Base-by-base conservation (phyloP, 164 flowering plant genomes). In the Saururus chinensis region DNA sequence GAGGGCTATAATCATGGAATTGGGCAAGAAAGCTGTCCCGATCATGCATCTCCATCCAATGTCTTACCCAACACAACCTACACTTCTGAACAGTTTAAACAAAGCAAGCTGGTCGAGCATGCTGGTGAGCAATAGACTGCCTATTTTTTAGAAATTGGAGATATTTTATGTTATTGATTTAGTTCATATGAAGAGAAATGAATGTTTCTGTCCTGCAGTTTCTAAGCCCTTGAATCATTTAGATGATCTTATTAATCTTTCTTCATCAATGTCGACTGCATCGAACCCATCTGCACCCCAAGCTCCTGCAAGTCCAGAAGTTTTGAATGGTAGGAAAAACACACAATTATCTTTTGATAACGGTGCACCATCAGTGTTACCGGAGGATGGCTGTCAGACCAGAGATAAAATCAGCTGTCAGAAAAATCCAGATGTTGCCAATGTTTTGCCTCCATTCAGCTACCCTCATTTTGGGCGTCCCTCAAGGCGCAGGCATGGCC, bases 401-500 rank as follows among this genome's bases (percentile, higher is more conserved):
- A 45, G 17, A 3, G 11, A 45, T 45, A 12, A 3, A 12, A 13
- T 3, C 49, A 45, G 2, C 49, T 7, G 49, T 45, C 17, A 17
- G 49, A 45, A 2, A 17, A 12, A 12, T 12, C 64, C 59, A 17
- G 58, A 62, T 67, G 63, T 60, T 37, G 22, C 67, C 53, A 58
- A 51, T 70, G 56, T 37, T 9, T 5, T 57, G n/a, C 53, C 66
- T 59, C 40, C 59, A 45, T 41, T 19, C 62, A 19, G 59, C 26
- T 30, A 10, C 26, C 49, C 10, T 54, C 58, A 45, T n/a, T 1
- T 19, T 17, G 57, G 30, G 52, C 66, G 41, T 65, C 71, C 67
- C 37, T 57, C 41, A 37, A 75, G 64, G 41, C 75, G 75, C 63
- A 69, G 65, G 42, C 56, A 60, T 56, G 22, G 55, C 45, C 64